Conservation (phyloP, 208 protist genomes). For the Eutreptiella sp. region DNA sequence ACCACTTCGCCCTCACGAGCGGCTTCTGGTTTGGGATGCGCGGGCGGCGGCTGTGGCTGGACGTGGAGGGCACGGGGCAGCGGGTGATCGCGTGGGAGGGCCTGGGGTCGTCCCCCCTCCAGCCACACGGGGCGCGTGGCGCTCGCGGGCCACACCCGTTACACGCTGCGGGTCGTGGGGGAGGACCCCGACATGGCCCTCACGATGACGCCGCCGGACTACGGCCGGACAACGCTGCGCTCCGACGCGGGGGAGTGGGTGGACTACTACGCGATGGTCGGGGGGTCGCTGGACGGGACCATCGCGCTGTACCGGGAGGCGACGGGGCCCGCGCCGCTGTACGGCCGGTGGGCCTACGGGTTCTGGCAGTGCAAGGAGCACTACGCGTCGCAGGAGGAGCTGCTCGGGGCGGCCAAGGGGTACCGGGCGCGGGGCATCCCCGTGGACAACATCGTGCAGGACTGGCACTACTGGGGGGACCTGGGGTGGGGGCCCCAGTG, state of each 20-base stretch:
- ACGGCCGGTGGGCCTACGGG: not conserved
- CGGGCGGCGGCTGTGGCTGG: too few relatives aligned
- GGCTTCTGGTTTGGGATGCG: too few relatives aligned
- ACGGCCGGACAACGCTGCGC: too few relatives aligned
- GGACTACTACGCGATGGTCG: not conserved
- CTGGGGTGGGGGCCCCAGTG: constrained; percentile 9
- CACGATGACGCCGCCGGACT: too few relatives aligned
- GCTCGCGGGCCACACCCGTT: too few relatives aligned
- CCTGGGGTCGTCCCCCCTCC: too few relatives aligned
- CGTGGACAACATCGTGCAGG: constrained; percentile 10
- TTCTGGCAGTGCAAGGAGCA: not conserved
- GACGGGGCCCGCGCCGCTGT: not conserved
- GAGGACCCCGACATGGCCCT: too few relatives aligned
- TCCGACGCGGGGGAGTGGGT: not conserved
- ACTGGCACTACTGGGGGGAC: constrained; percentile 6
- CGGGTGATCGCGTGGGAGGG: too few relatives aligned
- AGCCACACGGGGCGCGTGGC: too few relatives aligned
- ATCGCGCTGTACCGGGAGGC: constrained; percentile 1
- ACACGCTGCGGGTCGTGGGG: too few relatives aligned
- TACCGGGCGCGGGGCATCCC: not conserved
- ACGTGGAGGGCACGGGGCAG: too few relatives aligned
- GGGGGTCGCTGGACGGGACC: not conserved
- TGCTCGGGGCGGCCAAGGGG: not conserved
- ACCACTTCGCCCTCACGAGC: too few relatives aligned
- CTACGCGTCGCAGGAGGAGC: not conserved